Evolutionary conservation across 352 stramenopile genomes (phyloP), one percentile per base, ranked within the genome.

Genomic region (Pythium biforme): DNA sequence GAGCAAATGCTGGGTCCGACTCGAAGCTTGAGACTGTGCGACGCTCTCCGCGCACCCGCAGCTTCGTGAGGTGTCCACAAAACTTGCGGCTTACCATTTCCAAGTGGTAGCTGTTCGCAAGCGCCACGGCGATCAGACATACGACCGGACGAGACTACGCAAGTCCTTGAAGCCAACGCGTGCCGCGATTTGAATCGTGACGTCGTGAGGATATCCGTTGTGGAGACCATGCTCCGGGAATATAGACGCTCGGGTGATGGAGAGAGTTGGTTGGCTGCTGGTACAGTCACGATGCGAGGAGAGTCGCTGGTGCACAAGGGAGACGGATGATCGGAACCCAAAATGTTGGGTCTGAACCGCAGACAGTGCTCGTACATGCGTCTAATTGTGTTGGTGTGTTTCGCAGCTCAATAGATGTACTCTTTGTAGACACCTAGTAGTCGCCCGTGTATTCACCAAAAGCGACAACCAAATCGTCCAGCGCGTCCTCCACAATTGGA

Each of bases 381-480:
- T n/a, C n/a, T n/a, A n/a, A n/a, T n/a, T n/a, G n/a, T n/a, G n/a
- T n/a, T n/a, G n/a, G n/a, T n/a, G n/a, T n/a, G n/a, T n/a, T n/a
- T n/a, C n/a, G n/a, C n/a, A n/a, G n/a, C n/a, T n/a, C n/a, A n/a
- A n/a, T n/a, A n/a, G n/a, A n/a, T 37, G 7, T 37, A 15, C 31
- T 37, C 31, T 37, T 15, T 50, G 15, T 25, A 29, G 27, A 29
- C 26, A 5, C 19, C 29, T 51, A 64, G 19, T 64, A 64, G 26
- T 64, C 57, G 22, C 57, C 57, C 9, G 57, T 64, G 48, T 58
- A 64, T 19, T 64, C 57, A 1, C 57, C 57, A 52, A 64, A 64
- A 1, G 57, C 57, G 5, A 53, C 39, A 4, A n/a, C 33, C 34
- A 64, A 34, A 8, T 64, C 57, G 26, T 64, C 57, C 1, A 56